Conservation (phyloP, 495 filamentous ascomycete genomes). For the Aspergillus campestris region DNA sequence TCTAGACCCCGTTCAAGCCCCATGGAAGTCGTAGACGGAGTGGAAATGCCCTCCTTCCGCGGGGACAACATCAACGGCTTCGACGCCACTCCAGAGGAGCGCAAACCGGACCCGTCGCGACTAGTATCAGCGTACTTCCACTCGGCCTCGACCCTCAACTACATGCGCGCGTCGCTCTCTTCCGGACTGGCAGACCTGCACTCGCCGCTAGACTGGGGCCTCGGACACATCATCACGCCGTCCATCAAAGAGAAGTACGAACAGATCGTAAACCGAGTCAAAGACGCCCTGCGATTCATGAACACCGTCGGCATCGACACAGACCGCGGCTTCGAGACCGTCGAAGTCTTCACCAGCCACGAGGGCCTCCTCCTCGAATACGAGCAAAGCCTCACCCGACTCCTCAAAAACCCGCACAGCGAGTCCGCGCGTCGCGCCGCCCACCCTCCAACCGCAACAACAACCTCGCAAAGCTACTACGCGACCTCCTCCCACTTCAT, state of each 20-base stretch:
- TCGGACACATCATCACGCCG: slow-evolving; percentile 85
- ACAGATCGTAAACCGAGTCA: slow-evolving; percentile 72
- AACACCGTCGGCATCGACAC: slow-evolving; percentile 87
- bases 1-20: slow-evolving; percentile 71
- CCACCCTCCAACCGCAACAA: slow-evolving; percentile 4
- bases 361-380: slow-evolving; percentile 94
- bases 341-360: slow-evolving; percentile 91
- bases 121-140: slow-evolving; percentile 93
- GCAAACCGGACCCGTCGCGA: slow-evolving; percentile 70
- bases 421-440: background rate
- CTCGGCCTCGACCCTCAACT: slow-evolving; percentile 88
- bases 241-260: slow-evolving; percentile 77
- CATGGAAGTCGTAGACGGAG: slow-evolving; percentile 72
- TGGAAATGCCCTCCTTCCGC: slow-evolving; percentile 78
- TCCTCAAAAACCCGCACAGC: slow-evolving; percentile 54
- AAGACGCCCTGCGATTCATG: slow-evolving; percentile 92
- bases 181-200: slow-evolving; percentile 92
- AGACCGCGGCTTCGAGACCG: slow-evolving; percentile 74
- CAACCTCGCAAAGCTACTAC: slow-evolving; percentile 47
- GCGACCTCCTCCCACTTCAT: slow-evolving; percentile 95
- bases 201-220: slow-evolving; percentile 86
- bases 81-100: slow-evolving; percentile 47
- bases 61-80: slow-evolving; percentile 96
- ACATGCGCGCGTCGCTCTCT: slow-evolving; percentile 70
- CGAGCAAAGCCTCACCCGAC: slow-evolving; percentile 75